Conservation (phyloP, 306 rosid genomes). For the Coriaria nepalensis region DNA sequence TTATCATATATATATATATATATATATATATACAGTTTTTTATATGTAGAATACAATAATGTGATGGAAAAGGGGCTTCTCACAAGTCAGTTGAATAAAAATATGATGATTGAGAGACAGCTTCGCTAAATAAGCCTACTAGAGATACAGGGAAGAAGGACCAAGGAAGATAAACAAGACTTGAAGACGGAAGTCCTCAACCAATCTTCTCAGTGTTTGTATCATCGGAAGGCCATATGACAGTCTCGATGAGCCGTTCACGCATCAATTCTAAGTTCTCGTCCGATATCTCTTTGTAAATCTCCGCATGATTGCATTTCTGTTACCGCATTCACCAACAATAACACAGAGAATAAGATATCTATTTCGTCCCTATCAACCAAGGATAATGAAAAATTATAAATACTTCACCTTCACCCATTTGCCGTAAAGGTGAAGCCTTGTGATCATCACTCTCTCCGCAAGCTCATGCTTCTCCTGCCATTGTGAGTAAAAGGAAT, state of each 20-base stretch:
- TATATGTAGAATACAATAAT: too few species aligned
- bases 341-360: too few species aligned
- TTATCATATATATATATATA: too few species aligned
- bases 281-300: constrained; percentile 69
- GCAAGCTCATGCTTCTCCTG: constrained; percentile 90
- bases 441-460: constrained; percentile 90
- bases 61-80: too few species aligned
- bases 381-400: not conserved
- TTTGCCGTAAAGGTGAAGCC: constrained; percentile 86
- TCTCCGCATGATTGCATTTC: constrained; percentile 92
- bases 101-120: not conserved
- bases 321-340: not conserved
- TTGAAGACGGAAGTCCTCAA: constrained; percentile 14
- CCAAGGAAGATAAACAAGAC: constrained; percentile 5
- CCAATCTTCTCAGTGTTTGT: constrained; percentile 79
- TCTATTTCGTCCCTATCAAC: too few species aligned
- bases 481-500: not conserved
- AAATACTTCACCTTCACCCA: constrained; percentile 68
- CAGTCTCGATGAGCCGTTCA: constrained; percentile 81
- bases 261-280: constrained; percentile 90
- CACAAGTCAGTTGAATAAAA: too few species aligned
- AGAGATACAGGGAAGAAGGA: constrained; percentile 16
- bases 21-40: too few species aligned
- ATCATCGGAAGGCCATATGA: constrained; percentile 98
- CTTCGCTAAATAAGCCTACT: constrained; percentile 4